Evolutionary conservation across 1,139 yeast species (phyloP), one percentile per base, ranked within the genome.

Genomic region (Yamadazyma sp.): DNA sequence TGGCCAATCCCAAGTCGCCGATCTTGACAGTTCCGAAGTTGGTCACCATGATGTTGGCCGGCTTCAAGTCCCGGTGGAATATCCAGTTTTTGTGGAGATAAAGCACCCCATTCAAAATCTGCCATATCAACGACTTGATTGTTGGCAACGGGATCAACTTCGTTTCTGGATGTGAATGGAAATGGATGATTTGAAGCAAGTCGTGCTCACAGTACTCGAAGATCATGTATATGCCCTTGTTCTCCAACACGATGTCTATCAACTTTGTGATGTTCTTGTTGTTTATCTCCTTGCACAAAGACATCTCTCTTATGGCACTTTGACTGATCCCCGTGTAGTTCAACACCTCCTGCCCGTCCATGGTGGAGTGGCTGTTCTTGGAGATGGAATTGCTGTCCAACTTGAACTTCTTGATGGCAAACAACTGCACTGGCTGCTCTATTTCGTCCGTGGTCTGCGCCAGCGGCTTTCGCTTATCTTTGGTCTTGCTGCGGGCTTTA

Each of bases 121-220:
- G 99, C 89, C 95, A 89, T 58, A 88, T 76, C 25, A 89, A 81
- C 4, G 95, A 86, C 55, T 89, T 87, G 17, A 89, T 69, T 31
- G 89, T 86, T 31, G 76, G 64, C 46, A 83, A 83, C 0, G 95
- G 94, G 5, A 91, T 87, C 6, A 85, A 79, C 46, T 81, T 79
- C 25, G 84, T 71, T 39, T 87, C 94, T 0, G 96, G 95, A 57
- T 89, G 97, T 15, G 95, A 83, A 59, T 92, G 98, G 58, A 76
- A 87, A 63, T 91, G 98, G 45, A 92, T 89, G 41, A 92, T 87
- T 61, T 92, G 98, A 33, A 92, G 66, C 45, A 92, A 66, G 61
- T 92, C 99, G 62, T 92, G 96, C 60, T 92, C 99, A 40, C 97
- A 96, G 61, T 81, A 92, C 57, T 91, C 97, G 59, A 89, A 89